A percentile compares a stretch with the other conserved stretches of the same genome.
These are phyloP conservation scores for Pleurotus ostreatus DNA, from an alignment of 768 basidiomycete species.

Conservation along the genomic window DNA sequence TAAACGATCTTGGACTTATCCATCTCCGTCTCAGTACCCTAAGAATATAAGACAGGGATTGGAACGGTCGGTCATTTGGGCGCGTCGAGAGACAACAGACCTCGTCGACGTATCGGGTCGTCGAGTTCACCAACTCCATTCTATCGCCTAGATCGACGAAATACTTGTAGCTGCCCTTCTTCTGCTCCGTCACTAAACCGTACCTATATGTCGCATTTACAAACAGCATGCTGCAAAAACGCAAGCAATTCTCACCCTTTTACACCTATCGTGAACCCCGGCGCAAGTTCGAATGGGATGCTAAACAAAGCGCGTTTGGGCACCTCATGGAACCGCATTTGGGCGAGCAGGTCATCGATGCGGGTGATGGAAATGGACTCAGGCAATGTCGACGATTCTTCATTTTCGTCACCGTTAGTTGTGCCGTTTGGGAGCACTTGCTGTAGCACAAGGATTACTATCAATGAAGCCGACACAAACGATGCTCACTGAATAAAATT, in stretches of 20 bases:
- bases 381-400: slow-evolving; percentile 46
- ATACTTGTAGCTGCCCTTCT: slow-evolving; percentile 76
- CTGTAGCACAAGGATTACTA: slow-evolving; percentile 28
- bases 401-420: slow-evolving; percentile 46
- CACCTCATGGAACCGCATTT: slow-evolving; percentile 79
- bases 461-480: neutral
- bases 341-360: slow-evolving; percentile 71
- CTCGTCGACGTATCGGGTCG: slow-evolving; percentile 76
- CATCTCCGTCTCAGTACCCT: slow-evolving; percentile 45
- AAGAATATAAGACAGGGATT: neutral
- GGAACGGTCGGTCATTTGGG: too few species aligned
- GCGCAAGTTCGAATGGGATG: slow-evolving; percentile 75
- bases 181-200: slow-evolving; percentile 84
- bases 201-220: slow-evolving; percentile 48
- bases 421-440: slow-evolving; percentile 50
- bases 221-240: neutral
- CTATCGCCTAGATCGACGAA: slow-evolving; percentile 76
- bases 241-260: slow-evolving; percentile 59
- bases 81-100: slow-evolving; percentile 28
- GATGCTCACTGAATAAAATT: slow-evolving; percentile 71
- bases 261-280: slow-evolving; percentile 71
- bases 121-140: slow-evolving; percentile 70
- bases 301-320: slow-evolving; percentile 82
- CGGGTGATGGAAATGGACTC: slow-evolving; percentile 73
- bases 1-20: slow-evolving; percentile 43